Evolutionary conservation across 208 protist species (phyloP).

Genomic region (Trypanosoma brucei): DNA sequence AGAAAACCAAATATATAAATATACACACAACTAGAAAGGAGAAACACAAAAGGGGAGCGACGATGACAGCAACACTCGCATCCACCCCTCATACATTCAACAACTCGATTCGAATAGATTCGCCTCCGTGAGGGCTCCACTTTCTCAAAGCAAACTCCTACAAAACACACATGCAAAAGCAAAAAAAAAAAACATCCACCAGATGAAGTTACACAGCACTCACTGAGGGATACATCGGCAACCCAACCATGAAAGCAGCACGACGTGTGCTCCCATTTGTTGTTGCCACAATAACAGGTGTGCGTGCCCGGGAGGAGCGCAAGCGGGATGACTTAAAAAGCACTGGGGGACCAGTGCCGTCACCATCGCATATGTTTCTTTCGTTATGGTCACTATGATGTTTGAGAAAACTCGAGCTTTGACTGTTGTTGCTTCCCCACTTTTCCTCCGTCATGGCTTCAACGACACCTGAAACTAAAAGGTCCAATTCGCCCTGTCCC

Average conservation of each 20-base stretch:
- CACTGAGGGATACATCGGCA: conserved; percentile 58
- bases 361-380: background rate
- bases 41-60: too few species aligned
- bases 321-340: conserved; percentile 50
- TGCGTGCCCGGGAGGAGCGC: conserved; percentile 32
- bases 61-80: too few species aligned
- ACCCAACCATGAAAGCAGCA: conserved; percentile 48
- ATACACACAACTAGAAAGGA: too few species aligned
- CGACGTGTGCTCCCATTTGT: conserved; percentile 39
- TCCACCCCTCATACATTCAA: too few species aligned
- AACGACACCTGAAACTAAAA: conserved; percentile 36
- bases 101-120: too few species aligned
- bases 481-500: conserved; percentile 20
- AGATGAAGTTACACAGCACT: conserved; percentile 12
- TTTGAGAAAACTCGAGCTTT: background rate
- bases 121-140: too few species aligned
- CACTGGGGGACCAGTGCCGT: conserved; percentile 13
- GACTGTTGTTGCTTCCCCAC: background rate
- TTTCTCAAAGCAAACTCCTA: too few species aligned
- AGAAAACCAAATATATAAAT: too few species aligned
- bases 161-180: too few species aligned
- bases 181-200: too few species aligned
- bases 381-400: background rate
- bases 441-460: conserved; percentile 8
- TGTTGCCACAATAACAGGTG: conserved; percentile 57